phyloP scores from a whole-genome alignment of 2,329 filamentous ascomycete species.

The Epichloe amarillans region DNA sequence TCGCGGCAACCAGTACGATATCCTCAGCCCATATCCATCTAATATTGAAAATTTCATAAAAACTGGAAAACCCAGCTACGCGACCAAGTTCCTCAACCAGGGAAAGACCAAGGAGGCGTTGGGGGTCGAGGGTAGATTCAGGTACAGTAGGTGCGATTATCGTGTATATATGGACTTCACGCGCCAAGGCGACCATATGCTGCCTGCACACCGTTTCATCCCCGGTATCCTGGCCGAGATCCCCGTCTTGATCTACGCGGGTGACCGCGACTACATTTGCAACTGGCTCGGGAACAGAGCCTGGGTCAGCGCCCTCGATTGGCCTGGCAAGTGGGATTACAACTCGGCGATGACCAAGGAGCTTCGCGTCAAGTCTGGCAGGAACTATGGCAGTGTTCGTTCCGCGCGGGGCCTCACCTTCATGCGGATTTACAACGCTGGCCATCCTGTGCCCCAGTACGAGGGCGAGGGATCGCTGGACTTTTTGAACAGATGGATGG shows the following conservation, averaged over 20 bases:
- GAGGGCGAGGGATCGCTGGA: constrained; percentile 80
- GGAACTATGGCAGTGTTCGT: constrained; percentile 63
- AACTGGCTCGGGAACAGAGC: constrained; percentile 98
- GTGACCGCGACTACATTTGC: constrained; percentile 78
- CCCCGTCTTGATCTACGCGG: constrained; percentile 85
- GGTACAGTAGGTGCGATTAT: constrained; percentile 89
- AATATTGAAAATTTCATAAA: rapidly evolving
- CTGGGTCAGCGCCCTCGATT: constrained; percentile 87
- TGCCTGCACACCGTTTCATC: constrained; percentile 84
- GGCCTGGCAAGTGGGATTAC: constrained; percentile 73
- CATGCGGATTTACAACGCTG: constrained; percentile 73
- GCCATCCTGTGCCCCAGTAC: constrained; percentile 95
- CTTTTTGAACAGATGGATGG: constrained; percentile 86
- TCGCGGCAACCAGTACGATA: constrained; percentile 88
- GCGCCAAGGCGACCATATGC: constrained; percentile 80
- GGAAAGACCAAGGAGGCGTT: constrained; percentile 69
- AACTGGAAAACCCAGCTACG: constrained; percentile 70
- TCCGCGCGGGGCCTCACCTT: constrained; percentile 86
- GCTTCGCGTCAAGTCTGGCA: constrained; percentile 41
- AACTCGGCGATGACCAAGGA: constrained; percentile 56
- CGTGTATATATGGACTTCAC: constrained; percentile 97
- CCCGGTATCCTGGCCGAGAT: constrained; percentile 79
- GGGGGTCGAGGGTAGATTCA: constrained; percentile 67
- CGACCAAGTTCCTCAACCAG: constrained; percentile 76
- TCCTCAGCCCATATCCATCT: constrained; percentile 59